phyloP scores from a whole-genome alignment of 2,329 filamentous ascomycete species.

The Ceratocystis lukuohia region DNA sequence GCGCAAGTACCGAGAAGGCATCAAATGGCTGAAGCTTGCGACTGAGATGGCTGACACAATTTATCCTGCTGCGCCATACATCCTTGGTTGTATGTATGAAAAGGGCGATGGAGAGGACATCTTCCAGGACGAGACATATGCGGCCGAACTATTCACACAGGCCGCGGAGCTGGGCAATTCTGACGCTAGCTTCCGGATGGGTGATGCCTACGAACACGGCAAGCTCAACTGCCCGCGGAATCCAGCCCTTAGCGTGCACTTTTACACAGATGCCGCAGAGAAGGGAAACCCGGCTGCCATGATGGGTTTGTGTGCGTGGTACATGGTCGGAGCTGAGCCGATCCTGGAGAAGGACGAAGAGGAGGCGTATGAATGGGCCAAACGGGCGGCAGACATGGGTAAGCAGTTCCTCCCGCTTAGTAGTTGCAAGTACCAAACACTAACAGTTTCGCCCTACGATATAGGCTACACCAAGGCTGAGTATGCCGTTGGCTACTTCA shows the following conservation, averaged over 20 bases:
- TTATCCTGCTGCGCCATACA: conserved; percentile 86
- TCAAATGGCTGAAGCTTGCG: conserved; percentile 94
- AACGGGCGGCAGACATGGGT: conserved; percentile 75
- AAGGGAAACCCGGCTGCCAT: conserved; percentile 73
- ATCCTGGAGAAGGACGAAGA: conserved; percentile 89
- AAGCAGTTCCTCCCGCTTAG: conserved; percentile 28
- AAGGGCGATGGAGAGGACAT: conserved; percentile 89
- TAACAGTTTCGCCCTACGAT: neutral
- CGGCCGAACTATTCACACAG: conserved; percentile 86
- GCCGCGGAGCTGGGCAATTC: conserved; percentile 83
- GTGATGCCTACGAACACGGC: conserved; percentile 95
- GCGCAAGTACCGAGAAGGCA: conserved; percentile 74
- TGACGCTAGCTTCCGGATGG: conserved; percentile 75
- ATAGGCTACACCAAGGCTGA: conserved; percentile 61
- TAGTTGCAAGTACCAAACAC: neutral
- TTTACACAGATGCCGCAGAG: conserved; percentile 88
- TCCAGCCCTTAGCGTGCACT: conserved; percentile 87
- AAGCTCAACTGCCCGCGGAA: conserved; percentile 76
- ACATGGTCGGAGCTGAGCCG: conserved; percentile 86
- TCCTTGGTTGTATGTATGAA: conserved; percentile 78
- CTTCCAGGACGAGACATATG: conserved; percentile 80
- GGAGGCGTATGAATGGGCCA: conserved; percentile 94
- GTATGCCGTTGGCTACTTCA: conserved; percentile 93
- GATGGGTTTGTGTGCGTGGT: conserved; percentile 99
- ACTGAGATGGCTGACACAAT: conserved; percentile 78